phyloP scores from a whole-genome alignment of 345 rosid species.

The Jatropha curcas region DNA sequence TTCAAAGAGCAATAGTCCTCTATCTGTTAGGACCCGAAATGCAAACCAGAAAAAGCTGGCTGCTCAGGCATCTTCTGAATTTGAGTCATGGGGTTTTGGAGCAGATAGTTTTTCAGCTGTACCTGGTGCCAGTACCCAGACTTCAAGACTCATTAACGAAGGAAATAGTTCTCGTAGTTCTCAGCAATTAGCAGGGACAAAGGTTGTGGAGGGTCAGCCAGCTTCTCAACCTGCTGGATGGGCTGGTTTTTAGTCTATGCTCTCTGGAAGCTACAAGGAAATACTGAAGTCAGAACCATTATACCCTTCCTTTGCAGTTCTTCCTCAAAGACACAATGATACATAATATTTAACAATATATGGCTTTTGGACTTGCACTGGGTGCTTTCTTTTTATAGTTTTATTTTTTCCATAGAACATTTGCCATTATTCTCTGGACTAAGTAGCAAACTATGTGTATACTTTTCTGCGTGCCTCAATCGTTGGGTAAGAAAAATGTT shows the following conservation, averaged over 20 bases:
- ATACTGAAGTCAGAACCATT: not conserved
- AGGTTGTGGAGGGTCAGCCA: constrained; percentile 46
- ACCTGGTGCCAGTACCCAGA: constrained; percentile 37
- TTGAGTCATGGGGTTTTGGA: constrained; percentile 84
- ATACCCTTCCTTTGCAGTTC: not conserved
- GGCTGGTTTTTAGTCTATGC: constrained; percentile 80
- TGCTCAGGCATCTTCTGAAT: constrained; percentile 43
- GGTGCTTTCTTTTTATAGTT: constrained; percentile 10
- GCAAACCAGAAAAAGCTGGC: constrained; percentile 49
- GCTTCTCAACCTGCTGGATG: constrained; percentile 88
- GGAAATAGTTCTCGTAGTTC: constrained; percentile 53
- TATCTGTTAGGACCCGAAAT: constrained; percentile 56
- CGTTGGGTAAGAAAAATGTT: not conserved
- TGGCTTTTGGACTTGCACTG: constrained; percentile 10
- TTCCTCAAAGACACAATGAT: not conserved
- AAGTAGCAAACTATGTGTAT: not conserved
- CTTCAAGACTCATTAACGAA: constrained; percentile 38
- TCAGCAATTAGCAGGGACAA: constrained; percentile 43
- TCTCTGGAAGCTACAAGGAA: constrained; percentile 1
- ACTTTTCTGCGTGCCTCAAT: constrained; percentile 6
- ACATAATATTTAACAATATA: constrained; percentile 1
- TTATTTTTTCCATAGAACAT: constrained; percentile 7
- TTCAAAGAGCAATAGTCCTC: constrained; percentile 39
- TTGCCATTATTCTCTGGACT: constrained; percentile 4
- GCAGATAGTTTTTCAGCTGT: constrained; percentile 67